These are phyloP conservation scores for Acanthamoeba triangularis DNA, from an alignment of 208 protist genomes.

Conservation along the genomic window DNA sequence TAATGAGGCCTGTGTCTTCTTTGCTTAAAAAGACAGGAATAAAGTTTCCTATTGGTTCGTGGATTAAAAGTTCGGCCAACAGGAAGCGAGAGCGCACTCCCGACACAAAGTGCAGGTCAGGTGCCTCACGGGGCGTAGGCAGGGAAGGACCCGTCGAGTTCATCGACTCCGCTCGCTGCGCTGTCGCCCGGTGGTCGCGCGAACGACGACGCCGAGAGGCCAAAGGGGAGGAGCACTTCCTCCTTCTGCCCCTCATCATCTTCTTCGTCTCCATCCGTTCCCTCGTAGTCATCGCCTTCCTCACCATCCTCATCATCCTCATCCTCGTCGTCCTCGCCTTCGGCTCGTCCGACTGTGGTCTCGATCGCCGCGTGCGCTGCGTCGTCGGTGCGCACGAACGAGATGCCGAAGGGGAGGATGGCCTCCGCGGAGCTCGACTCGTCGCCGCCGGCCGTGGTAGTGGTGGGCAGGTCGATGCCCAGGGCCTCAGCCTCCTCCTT, in stretches of 20 bases:
- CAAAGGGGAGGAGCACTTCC: conserved; percentile 64
- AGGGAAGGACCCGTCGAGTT: background rate
- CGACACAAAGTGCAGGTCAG: too few relatives aligned
- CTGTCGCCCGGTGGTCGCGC: background rate
- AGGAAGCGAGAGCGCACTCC: too few relatives aligned
- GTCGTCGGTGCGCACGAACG: background rate
- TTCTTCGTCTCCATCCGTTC: background rate
- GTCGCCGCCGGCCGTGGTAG: background rate
- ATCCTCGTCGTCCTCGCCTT: background rate
- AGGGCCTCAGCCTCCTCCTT: background rate
- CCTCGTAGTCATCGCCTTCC: background rate
- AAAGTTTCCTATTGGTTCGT: too few relatives aligned
- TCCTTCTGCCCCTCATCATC: background rate
- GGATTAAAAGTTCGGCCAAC: too few relatives aligned
- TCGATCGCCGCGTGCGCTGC: background rate
- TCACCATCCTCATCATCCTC: background rate
- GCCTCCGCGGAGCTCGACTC: background rate
- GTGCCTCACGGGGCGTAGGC: conserved; percentile 37
- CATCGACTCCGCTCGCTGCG: background rate
- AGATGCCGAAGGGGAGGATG: conserved; percentile 30
- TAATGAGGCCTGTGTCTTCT: too few relatives aligned
- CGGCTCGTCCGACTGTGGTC: background rate
- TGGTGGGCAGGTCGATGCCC: background rate
- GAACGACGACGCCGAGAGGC: background rate
- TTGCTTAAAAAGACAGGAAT: too few relatives aligned